Conservation (phyloP, 441 rosid genomes). For the Pelargonium cotyledonis region DNA sequence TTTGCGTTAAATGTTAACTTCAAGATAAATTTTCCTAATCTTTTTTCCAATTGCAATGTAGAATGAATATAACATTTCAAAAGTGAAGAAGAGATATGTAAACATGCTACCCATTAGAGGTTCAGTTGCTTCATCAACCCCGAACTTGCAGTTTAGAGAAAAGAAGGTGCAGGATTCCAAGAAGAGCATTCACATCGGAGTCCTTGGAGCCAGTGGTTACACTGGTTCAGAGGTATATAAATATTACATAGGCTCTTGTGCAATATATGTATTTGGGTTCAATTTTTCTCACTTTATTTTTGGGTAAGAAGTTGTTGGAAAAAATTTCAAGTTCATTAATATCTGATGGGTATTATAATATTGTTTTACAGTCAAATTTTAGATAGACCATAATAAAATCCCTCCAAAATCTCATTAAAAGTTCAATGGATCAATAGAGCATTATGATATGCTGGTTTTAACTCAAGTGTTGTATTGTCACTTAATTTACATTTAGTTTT, state of each 20-base stretch:
- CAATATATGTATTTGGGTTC: not conserved
- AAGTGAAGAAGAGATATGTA: constrained; percentile 26
- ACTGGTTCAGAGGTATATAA: constrained; percentile 99
- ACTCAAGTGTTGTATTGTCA: not conserved
- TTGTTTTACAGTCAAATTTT: not conserved
- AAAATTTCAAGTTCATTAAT: not conserved
- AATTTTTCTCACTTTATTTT: no score
- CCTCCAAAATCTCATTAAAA: not conserved
- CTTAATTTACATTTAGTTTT: not conserved
- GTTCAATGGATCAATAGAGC: not conserved
- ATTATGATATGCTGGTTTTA: no score
- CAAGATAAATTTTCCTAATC: not conserved
- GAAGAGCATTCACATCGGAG: constrained; percentile 60
- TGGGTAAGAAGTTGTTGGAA: no score
- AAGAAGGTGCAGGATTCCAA: constrained; percentile 24
- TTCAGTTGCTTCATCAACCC: constrained; percentile 21
- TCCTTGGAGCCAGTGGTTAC: constrained; percentile 95
- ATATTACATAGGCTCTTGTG: constrained; percentile 11
- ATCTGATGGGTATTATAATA: not conserved
- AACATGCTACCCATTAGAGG: constrained; percentile 30
- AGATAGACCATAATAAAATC: not conserved
- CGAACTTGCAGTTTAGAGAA: constrained; percentile 32
- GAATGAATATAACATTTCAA: constrained; percentile 36
- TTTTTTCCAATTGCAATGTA: constrained; percentile 17
- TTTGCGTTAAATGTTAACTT: not conserved